These are phyloP conservation scores for Circinella minor DNA, from an alignment of 371 early-diverging fungal species.

Conservation along the genomic window DNA sequence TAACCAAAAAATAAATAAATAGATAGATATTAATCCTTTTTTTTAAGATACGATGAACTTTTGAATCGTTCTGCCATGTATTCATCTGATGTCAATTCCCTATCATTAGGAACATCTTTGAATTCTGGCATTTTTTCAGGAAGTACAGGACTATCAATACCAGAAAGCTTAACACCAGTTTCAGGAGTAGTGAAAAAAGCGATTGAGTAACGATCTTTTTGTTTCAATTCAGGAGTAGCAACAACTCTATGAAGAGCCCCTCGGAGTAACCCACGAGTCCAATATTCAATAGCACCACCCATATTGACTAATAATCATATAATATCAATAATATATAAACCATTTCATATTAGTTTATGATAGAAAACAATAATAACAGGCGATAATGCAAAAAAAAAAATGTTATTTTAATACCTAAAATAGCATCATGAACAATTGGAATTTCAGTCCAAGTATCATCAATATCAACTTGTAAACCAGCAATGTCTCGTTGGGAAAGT, in stretches of 20 bases:
- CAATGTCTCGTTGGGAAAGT: constrained; percentile 61
- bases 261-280: constrained; percentile 65
- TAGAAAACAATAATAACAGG: not conserved
- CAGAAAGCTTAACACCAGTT: constrained; percentile 3
- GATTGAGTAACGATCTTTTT: constrained; percentile 58
- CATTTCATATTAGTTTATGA: not conserved
- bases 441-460: constrained; percentile 53
- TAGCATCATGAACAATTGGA: constrained; percentile 50
- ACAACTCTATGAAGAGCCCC: constrained; percentile 69
- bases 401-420: constrained; percentile 27
- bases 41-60: not conserved
- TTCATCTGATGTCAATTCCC: not conserved
- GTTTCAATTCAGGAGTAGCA: constrained; percentile 40
- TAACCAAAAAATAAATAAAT: no score
- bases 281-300: constrained; percentile 66
- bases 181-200: constrained; percentile 59
- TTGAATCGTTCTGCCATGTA: constrained; percentile 1
- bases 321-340: not conserved
- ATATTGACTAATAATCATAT: constrained; percentile 51
- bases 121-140: not conserved
- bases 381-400: not conserved
- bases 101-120: constrained; percentile 2
- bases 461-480: constrained; percentile 61
- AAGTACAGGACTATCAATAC: constrained; percentile 16
- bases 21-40: no score